Conservation (phyloP, 441 rosid genomes). For the Codiaeum variegatum region DNA sequence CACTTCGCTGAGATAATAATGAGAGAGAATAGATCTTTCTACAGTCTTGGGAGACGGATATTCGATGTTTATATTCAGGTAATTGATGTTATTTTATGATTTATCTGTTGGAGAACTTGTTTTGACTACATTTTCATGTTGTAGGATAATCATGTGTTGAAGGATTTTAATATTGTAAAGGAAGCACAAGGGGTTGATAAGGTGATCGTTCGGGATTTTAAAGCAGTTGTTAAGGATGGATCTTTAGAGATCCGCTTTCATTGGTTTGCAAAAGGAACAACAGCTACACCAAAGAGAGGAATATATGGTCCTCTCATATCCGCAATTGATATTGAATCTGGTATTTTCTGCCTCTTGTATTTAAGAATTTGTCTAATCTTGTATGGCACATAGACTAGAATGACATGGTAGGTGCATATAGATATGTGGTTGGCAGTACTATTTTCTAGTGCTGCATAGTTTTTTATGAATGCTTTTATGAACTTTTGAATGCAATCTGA, state of each 20-base stretch:
- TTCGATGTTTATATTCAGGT: conserved; percentile 35
- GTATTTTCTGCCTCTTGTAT: conserved; percentile 15
- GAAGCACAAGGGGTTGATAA: conserved; percentile 26
- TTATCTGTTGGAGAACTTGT: not conserved
- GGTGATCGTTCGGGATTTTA: conserved; percentile 16
- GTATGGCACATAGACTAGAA: not conserved
- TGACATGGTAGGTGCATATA: not conserved
- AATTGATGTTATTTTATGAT: not conserved
- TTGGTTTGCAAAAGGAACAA: conserved; percentile 37
- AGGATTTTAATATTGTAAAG: conserved; percentile 25
- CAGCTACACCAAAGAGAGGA: conserved; percentile 22
- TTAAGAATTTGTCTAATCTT: not conserved
- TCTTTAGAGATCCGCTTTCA: conserved; percentile 26
- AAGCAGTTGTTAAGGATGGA: conserved; percentile 19
- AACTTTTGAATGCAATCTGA: not conserved
- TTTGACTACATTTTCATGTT: conserved; percentile 8
- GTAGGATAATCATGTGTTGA: conserved; percentile 24
- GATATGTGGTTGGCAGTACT: not conserved
- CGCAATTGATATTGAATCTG: conserved; percentile 25
- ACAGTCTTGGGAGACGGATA: conserved; percentile 27
- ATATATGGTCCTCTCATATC: conserved; percentile 31
- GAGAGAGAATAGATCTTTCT: conserved; percentile 20
- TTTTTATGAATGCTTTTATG: not conserved
- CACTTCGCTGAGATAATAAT: conserved; percentile 29
- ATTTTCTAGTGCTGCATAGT: not conserved